Base-by-base conservation (phyloP, 208 protist species). In the Wallacemonas sp. region DNA sequence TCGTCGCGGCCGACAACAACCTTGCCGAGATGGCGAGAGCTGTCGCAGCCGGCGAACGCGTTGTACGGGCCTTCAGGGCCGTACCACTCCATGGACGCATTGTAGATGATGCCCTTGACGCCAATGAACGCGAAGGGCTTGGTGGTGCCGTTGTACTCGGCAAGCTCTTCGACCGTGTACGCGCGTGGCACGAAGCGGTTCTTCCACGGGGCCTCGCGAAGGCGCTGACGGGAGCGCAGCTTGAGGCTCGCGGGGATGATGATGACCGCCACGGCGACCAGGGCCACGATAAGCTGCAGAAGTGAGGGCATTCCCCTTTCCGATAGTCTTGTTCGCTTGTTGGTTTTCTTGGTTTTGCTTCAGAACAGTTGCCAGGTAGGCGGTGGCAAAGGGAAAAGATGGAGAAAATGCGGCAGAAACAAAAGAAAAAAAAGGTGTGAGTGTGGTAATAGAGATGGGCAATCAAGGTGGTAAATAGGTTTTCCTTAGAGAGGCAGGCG, bases 31-130 rank as follows among this genome's bases (percentile, higher is more conserved):
- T 94, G 84, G 11, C 91, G 88, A 2, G 87, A 93, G 75, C 83
- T 85, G 70, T 96, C 91, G 50, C 84, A 76, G 31, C 88, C 91
- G 11, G 91, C 81, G 74, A 96, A 96, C 44, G 84, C 86, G 62
- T 86, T 91, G 84, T 96, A 96, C 1, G 86, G 84, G 18, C 77
- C 72, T 14, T 82, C 78, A 0, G 81, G 74, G 1, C 91, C 91
- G 62, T 96, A 96, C 66, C 83, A 93, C 39, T 89, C 81, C 36
- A 82, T 59, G 1, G 84, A 81, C 18, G 69, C 87, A 57, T 90
- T 91, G 82, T 96, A 96, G 63, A 96, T 75, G 61, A 94, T 67
- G 22, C 91, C 91, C 63, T 93, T 93, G 45, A 93, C 85, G 16
- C 74, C 88, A 1, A 96, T 74, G 41, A 96, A 93, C 1, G 77